These are phyloP conservation scores for Rhododendron henanense DNA, from an alignment of 148 eudicot genomes.

Conservation along the genomic window DNA sequence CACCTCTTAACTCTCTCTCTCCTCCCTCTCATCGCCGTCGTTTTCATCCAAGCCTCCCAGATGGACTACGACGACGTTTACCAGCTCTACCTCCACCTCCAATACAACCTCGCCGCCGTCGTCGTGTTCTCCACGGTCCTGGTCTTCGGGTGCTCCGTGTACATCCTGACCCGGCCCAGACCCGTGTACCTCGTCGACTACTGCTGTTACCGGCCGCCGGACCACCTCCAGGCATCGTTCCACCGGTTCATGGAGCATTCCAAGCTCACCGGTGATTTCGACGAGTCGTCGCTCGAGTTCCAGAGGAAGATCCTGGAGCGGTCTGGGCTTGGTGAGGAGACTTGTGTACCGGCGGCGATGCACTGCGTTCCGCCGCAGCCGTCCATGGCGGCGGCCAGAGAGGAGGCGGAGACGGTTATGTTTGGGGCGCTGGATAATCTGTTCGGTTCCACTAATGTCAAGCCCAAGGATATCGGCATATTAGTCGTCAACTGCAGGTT, in stretches of 20 bases:
- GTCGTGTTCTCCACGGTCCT: conserved; percentile 22
- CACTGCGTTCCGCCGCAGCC: conserved; percentile 49
- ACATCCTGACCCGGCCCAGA: conserved; percentile 47
- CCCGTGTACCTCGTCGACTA: conserved; percentile 52
- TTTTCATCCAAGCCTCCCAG: conserved; percentile 40
- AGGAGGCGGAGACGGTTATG: conserved; percentile 55
- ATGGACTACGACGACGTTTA: conserved; percentile 46
- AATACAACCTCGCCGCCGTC: conserved; percentile 30
- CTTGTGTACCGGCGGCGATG: conserved; percentile 48
- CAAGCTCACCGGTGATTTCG: conserved; percentile 35
- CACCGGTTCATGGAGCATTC: conserved; percentile 37
- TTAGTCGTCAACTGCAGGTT: conserved; percentile 53
- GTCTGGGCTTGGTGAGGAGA: conserved; percentile 57
- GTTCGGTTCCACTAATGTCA: conserved; percentile 30
- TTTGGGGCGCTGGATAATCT: conserved; percentile 46
- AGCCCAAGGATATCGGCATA: conserved; percentile 46
- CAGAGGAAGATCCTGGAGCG: conserved; percentile 54
- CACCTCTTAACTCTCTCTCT: conserved; percentile 40
- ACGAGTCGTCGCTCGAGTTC: conserved; percentile 50
- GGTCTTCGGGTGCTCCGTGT: conserved; percentile 39
- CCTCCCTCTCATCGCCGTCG: conserved; percentile 35
- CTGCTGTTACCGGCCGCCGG: conserved; percentile 42
- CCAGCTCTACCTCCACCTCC: conserved; percentile 41
- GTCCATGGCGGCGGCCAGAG: conserved; percentile 51
- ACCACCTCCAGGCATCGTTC: conserved; percentile 26